A percentile compares a stretch with the other conserved stretches of the same genome.
Evolutionary conservation across 257 asterid species (phyloP).

Genomic region (Plantago elongata): DNA sequence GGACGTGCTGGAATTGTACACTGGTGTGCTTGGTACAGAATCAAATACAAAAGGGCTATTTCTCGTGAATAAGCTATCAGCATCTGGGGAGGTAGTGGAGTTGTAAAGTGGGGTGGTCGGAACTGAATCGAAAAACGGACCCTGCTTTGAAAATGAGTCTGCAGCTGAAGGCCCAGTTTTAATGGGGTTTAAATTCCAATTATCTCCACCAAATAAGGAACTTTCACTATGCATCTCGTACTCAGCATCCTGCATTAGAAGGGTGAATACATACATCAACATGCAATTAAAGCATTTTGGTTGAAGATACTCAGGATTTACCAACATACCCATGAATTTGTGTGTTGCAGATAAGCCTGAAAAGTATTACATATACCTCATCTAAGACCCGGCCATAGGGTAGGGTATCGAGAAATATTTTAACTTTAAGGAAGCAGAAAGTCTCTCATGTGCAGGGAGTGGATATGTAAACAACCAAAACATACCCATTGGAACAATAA

Average conservation of each 20-base stretch:
- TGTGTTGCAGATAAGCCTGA: too few relatives aligned
- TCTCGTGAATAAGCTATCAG: not conserved
- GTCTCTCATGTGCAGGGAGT: too few relatives aligned
- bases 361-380: too few relatives aligned
- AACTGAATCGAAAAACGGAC: constrained; percentile 39
- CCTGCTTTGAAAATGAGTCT: constrained; percentile 37
- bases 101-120: constrained; percentile 32
- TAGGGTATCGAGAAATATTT: too few relatives aligned
- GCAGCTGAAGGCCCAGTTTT: constrained; percentile 46
- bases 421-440: too few relatives aligned
- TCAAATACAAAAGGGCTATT: constrained; percentile 16
- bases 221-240: constrained; percentile 35
- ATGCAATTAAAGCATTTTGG: not conserved
- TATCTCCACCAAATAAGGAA: constrained; percentile 57
- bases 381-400: too few relatives aligned
- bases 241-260: constrained; percentile 49
- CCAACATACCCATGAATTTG: too few relatives aligned
- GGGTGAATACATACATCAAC: constrained; percentile 5
- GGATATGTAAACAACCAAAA: not conserved
- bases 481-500: not conserved
- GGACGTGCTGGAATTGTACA: too few relatives aligned
- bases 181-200: constrained; percentile 80
- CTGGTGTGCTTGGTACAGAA: constrained; percentile 18
- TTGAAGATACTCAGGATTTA: too few relatives aligned
- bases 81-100: not conserved